Evolutionary conservation across 2,329 filamentous ascomycete genomes (phyloP).

Genomic region (Ascochyta rabiei): DNA sequence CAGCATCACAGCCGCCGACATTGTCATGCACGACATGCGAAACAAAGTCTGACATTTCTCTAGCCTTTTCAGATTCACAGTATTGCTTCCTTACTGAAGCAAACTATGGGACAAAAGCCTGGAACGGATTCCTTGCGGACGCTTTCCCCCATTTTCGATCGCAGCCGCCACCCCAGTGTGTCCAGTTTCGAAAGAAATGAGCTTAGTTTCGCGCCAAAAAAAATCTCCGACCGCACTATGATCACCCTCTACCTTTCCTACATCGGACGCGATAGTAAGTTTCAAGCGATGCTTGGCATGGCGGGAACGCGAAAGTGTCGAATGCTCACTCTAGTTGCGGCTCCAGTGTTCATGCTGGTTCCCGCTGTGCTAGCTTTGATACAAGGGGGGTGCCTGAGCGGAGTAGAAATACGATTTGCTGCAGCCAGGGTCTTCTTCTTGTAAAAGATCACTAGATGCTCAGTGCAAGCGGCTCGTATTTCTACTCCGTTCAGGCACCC

Average conservation of each 20-base stretch:
- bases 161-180: conserved; percentile 9
- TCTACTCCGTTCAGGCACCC: no score
- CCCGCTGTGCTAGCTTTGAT: conserved; percentile 7
- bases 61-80: background rate
- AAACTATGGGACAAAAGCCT: conserved; percentile 2
- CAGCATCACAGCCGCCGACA: background rate
- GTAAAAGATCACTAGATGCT: no score
- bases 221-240: conserved; percentile 5
- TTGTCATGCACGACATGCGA: conserved; percentile 1
- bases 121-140: conserved; percentile 14
- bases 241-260: conserved; percentile 17
- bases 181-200: conserved; percentile 27
- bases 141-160: conserved; percentile 2
- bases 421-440: no score
- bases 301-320: background rate
- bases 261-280: conserved; percentile 7
- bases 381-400: no score
- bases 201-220: conserved; percentile 9
- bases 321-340: conserved; percentile 6
- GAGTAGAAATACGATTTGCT: no score
- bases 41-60: conserved; percentile 6
- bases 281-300: conserved; percentile 13
- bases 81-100: conserved; percentile 10
- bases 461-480: no score
- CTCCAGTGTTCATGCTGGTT: background rate